A percentile compares a stretch with the other conserved stretches of the same genome.
These are phyloP conservation scores for Aristolochia californica DNA, from an alignment of 164 flowering plant species.

Conservation along the genomic window DNA sequence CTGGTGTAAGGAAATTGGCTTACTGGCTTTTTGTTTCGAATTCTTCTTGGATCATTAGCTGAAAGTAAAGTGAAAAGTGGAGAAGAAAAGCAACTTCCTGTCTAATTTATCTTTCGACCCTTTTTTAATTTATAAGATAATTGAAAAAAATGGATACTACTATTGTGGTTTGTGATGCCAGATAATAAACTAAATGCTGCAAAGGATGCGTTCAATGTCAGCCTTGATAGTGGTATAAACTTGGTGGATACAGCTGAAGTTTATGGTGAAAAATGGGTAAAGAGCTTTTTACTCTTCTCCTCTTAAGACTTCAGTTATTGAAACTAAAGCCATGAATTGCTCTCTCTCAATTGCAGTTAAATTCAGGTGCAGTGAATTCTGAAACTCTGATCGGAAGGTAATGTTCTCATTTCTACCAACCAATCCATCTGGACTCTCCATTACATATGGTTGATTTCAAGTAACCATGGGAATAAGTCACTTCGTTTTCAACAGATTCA, in stretches of 20 bases:
- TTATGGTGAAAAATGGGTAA: slow-evolving; percentile 79
- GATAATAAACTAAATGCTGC: slow-evolving; percentile 87
- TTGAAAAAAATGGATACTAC: too few relatives aligned
- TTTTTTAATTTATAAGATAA: background rate
- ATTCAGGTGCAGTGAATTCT: slow-evolving; percentile 79
- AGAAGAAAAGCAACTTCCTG: too few relatives aligned
- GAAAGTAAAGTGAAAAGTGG: too few relatives aligned
- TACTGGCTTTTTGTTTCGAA: too few relatives aligned
- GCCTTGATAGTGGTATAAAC: slow-evolving; percentile 67
- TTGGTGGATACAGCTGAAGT: slow-evolving; percentile 89
- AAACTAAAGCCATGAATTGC: too few relatives aligned
- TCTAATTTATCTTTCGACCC: too few relatives aligned
- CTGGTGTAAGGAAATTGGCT: too few relatives aligned
- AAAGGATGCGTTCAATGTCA: slow-evolving; percentile 67
- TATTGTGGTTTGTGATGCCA: slow-evolving; percentile 10
- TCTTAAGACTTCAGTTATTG: too few relatives aligned
- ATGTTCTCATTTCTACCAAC: background rate
- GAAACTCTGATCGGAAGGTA: slow-evolving; percentile 96
- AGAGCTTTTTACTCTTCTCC: background rate
- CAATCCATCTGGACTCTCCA: background rate
- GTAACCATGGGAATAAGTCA: background rate
- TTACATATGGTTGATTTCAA: background rate
- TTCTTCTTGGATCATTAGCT: too few relatives aligned
- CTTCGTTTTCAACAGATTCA: slow-evolving; percentile 34
- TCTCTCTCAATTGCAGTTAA: slow-evolving; percentile 8